Percentiles rank a stretch among this genome's conserved stretches.
Evolutionary conservation across 23 red algal genomes (phyloP).

Genomic region (Chondrus crispus): DNA sequence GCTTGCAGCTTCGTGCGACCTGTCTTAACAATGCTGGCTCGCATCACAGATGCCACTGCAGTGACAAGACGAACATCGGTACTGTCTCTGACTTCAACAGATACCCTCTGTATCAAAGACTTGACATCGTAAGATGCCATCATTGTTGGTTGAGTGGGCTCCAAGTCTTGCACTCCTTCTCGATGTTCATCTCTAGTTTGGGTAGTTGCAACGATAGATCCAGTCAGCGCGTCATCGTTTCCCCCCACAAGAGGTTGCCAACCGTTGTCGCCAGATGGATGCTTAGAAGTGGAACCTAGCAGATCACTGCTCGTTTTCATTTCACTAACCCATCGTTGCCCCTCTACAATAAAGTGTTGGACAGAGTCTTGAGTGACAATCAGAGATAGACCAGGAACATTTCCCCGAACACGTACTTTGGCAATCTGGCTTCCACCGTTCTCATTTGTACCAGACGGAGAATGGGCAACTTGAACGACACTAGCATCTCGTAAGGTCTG

Average conservation of each 20-base stretch:
- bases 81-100: conserved; percentile 47
- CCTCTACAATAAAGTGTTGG: conserved; percentile 40
- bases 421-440: conserved; percentile 12
- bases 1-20: conserved; percentile 32
- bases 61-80: conserved; percentile 39
- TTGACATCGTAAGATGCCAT: conserved; percentile 46
- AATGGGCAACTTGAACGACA: conserved; percentile 56
- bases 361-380: conserved; percentile 58
- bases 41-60: conserved; percentile 25
- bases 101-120: conserved; percentile 33
- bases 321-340: conserved; percentile 26
- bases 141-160: conserved; percentile 8
- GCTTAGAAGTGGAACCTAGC: not conserved
- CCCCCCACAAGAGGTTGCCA: not conserved
- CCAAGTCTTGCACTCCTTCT: not conserved
- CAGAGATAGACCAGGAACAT: conserved; percentile 46
- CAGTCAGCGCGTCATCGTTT: not conserved
- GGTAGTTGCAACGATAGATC: not conserved
- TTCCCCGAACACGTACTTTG: conserved; percentile 65
- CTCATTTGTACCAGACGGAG: not conserved
- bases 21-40: conserved; percentile 31
- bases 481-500: conserved; percentile 60
- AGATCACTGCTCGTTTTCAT: not conserved
- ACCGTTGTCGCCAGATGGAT: not conserved
- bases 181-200: not conserved